Conservation (phyloP, 2,329 filamentous ascomycete species). For the Thyridium curvatum region DNA sequence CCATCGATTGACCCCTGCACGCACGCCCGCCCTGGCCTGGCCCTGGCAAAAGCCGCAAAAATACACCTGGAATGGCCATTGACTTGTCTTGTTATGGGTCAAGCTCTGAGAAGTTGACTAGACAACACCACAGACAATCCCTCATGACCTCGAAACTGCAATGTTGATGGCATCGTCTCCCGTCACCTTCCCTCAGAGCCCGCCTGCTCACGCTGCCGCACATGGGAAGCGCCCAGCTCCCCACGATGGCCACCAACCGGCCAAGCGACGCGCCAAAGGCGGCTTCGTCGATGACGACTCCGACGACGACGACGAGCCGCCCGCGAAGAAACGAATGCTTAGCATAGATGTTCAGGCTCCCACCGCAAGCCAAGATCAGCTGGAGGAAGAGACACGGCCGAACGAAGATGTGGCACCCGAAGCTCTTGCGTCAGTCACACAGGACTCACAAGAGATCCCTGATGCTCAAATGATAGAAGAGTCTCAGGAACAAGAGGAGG, state of each 20-base stretch:
- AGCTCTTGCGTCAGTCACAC: not conserved
- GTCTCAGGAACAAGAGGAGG: constrained; percentile 4
- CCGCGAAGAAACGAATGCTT: constrained; percentile 1
- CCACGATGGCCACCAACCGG: not conserved
- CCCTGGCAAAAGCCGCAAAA: too few species aligned
- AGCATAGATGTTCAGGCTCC: too few species aligned
- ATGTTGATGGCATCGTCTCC: constrained; percentile 6
- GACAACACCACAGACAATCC: too few species aligned
- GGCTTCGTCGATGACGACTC: constrained; percentile 7
- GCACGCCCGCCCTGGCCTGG: too few species aligned
- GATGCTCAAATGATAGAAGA: not conserved
- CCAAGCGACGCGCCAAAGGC: constrained; percentile 3
- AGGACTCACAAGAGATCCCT: not conserved
- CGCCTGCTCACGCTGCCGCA: constrained; percentile 2
- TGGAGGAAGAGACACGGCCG: too few species aligned
- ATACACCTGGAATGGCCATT: too few species aligned
- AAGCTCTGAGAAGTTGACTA: too few species aligned
- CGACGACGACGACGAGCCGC: constrained; percentile 2
- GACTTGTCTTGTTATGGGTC: too few species aligned
- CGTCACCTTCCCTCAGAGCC: constrained; percentile 4
- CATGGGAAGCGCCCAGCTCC: constrained; percentile 1
- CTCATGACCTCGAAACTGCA: too few species aligned
- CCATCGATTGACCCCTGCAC: too few species aligned
- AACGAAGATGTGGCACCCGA: not conserved
- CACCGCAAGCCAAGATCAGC: too few species aligned